phyloP scores from a whole-genome alignment of 805 yeast genomes.

The Wickerhamiella kurtzmanii region DNA sequence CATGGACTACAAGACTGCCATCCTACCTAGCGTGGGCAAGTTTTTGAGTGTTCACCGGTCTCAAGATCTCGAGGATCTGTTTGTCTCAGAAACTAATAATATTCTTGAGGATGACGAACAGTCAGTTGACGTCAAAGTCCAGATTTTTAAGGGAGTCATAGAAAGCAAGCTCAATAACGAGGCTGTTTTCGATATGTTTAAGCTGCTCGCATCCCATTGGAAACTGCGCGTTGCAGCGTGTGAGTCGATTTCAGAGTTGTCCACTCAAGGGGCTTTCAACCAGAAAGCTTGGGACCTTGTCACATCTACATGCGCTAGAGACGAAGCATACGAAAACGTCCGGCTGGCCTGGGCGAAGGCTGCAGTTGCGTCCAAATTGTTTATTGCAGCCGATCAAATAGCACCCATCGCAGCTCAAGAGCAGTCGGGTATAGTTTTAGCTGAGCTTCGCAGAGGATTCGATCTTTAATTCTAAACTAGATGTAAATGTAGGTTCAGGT shows the following conservation, averaged over 20 bases:
- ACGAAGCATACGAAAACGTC: constrained; percentile 36
- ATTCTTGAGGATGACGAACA: constrained; percentile 26
- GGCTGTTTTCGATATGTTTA: constrained; percentile 15
- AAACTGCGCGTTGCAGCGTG: constrained; percentile 38
- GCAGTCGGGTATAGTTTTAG: constrained; percentile 35
- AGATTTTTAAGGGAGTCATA: constrained; percentile 12
- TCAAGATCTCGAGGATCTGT: constrained; percentile 20
- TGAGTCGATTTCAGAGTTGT: constrained; percentile 28
- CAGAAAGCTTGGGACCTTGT: constrained; percentile 7
- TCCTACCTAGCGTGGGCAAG: constrained; percentile 40
- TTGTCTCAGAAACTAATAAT: constrained; percentile 30
- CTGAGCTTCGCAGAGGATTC: constrained; percentile 10
- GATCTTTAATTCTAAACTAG: neutral
- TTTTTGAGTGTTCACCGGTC: constrained; percentile 32
- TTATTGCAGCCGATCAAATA: constrained; percentile 13
- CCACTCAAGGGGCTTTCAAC: constrained; percentile 7
- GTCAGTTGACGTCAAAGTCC: constrained; percentile 18
- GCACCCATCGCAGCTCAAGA: constrained; percentile 25
- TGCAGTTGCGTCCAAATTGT: constrained; percentile 21
- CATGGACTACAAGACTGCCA: constrained; percentile 44
- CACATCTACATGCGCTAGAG: constrained; percentile 10
- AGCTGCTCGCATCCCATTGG: constrained; percentile 38
- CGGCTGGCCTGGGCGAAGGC: constrained; percentile 36
- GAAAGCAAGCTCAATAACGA: constrained; percentile 7
- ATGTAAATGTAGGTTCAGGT: too few species aligned